Evolutionary conservation across 2,329 filamentous ascomycete species (phyloP), one percentile per base, ranked within the genome.

Genomic region (Fusarium sarcochroum): DNA sequence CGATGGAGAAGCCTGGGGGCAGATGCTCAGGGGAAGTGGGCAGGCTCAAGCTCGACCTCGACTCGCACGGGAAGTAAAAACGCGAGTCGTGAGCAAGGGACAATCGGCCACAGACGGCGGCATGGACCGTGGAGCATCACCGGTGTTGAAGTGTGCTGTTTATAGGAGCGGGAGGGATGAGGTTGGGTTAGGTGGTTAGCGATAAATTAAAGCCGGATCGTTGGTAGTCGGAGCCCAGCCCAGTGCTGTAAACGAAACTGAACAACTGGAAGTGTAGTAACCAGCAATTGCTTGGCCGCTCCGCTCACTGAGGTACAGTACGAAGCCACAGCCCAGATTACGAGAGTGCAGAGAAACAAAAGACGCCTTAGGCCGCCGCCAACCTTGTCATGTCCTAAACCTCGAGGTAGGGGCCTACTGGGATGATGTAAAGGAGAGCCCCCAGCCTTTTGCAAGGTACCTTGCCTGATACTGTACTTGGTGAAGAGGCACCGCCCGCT

Each of bases 41-140:
- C 52, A 64, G 63, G 58, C 69, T 65, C 72, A 62, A 49, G 48
- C 58, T 64, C 54, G 59, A 65, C 59, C 58, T 64, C 54, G 59
- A 65, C 59, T 61, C 67, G 63, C 70, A 64, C 46, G 41, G 62
- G 48, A 55, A 69, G 59, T 30, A 70, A 60, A 68, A 63, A 61
- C 56, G 62, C 62, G 66, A 63, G 55, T 70, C 57, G 66, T 70
- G 70, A 63, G 70, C 69, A 72, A 73, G 65, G 61, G 62, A 72
- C 65, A 57, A 56, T 64, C 69, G 63, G 63, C 66, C 68, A 71
- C 72, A 66, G 70, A 52, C 55, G 68, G 55, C 68, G 64, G 59
- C 70, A 58, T 72, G 62, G 56, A 74, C 66, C 69, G 69, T 71
- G 46, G 70, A 66, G 70, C 72, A 74, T 74, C 69, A 73, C 71